phyloP scores from a whole-genome alignment of 371 early-diverging fungal genomes.

The Zychaea mexicana region DNA sequence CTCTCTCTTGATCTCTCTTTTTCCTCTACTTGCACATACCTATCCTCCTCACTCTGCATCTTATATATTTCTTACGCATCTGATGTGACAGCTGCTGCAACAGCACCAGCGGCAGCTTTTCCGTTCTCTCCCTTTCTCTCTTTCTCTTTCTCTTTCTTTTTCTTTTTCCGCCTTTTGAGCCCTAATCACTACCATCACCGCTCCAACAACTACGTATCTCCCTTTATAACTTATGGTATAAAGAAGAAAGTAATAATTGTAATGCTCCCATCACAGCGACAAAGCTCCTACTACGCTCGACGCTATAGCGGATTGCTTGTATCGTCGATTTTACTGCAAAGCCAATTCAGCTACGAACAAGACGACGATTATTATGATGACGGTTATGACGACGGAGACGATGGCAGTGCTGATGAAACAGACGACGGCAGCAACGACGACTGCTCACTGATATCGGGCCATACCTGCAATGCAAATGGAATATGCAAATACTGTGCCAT shows the following conservation, averaged over 20 bases:
- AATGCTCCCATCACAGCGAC: too few species aligned
- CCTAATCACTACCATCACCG: too few species aligned
- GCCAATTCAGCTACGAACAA: not conserved
- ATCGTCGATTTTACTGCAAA: not conserved
- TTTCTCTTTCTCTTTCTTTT: not conserved
- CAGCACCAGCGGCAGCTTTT: too few species aligned
- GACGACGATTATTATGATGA: constrained; percentile 8
- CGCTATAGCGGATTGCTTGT: too few species aligned
- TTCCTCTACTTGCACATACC: too few species aligned
- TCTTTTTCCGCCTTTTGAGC: too few species aligned
- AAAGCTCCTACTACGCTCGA: too few species aligned
- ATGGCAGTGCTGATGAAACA: constrained; percentile 15
- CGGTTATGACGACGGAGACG: not conserved
- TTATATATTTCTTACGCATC: not conserved
- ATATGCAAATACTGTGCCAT: constrained; percentile 52
- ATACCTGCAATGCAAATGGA: constrained; percentile 35
- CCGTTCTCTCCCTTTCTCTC: not conserved
- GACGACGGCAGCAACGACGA: constrained; percentile 18
- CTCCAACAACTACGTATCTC: not conserved
- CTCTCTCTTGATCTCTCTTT: not conserved
- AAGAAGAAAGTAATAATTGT: too few species aligned
- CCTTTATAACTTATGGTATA: not conserved
- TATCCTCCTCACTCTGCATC: too few species aligned
- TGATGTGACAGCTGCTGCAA: too few species aligned
- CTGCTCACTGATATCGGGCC: constrained; percentile 39